Evolutionary conservation across 208 protist genomes (phyloP).

Genomic region (Leishmania tarentolae): DNA sequence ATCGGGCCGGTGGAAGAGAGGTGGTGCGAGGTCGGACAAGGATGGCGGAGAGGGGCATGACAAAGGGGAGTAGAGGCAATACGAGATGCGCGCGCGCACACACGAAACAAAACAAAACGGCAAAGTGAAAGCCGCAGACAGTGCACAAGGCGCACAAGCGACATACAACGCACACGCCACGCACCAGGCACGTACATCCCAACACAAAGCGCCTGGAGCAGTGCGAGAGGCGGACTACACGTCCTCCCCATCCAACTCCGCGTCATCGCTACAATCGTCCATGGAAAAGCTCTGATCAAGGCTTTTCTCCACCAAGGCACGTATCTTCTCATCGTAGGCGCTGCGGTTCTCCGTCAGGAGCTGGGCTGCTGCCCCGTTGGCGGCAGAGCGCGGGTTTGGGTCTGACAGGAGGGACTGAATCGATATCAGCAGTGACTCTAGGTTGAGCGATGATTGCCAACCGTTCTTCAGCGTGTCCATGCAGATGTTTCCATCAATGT

Average conservation of each 20-base stretch:
- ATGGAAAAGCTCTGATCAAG: constrained; percentile 73
- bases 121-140: neutral
- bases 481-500: constrained; percentile 98
- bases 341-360: constrained; percentile 96
- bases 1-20: neutral
- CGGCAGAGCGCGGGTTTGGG: constrained; percentile 99
- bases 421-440: constrained; percentile 98
- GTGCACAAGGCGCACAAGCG: neutral
- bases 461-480: constrained; percentile 99
- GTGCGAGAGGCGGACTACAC: neutral
- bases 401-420: constrained; percentile 99
- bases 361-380: constrained; percentile 98
- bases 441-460: constrained; percentile 99
- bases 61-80: neutral
- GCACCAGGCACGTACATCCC: neutral
- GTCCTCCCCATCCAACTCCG: neutral
- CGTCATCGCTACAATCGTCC: constrained; percentile 54
- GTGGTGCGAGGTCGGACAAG: neutral
- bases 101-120: neutral
- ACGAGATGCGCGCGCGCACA: neutral
- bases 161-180: neutral
- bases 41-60: neutral
- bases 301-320: constrained; percentile 64
- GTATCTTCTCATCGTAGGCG: constrained; percentile 93
- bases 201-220: too few species aligned